These are phyloP conservation scores for Protomyces macrosporus DNA, from an alignment of 1,139 yeast species.

Conservation along the genomic window DNA sequence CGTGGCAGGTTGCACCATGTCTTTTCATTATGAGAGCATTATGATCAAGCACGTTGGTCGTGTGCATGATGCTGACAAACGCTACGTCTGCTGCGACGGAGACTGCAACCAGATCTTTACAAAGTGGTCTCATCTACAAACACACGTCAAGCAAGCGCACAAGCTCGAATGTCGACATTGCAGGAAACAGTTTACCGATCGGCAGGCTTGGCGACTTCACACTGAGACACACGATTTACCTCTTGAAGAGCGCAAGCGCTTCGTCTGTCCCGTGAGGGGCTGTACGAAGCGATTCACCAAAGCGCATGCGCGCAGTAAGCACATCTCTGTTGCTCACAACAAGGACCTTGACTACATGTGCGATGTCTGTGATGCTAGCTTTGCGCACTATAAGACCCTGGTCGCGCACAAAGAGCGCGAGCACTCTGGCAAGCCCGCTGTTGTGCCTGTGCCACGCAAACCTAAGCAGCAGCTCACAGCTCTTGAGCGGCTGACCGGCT, in stretches of 20 bases:
- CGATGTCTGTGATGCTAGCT: constrained; percentile 30
- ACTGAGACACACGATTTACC: constrained; percentile 54
- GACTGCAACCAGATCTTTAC: constrained; percentile 58
- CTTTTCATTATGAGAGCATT: constrained; percentile 38
- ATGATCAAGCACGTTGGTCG: constrained; percentile 38
- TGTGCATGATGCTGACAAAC: constrained; percentile 34
- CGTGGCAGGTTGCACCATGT: constrained; percentile 37
- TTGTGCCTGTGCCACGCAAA: neutral
- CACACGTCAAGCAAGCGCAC: constrained; percentile 67
- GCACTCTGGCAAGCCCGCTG: constrained; percentile 9
- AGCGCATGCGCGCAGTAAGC: constrained; percentile 27
- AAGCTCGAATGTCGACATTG: constrained; percentile 59
- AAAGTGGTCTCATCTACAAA: constrained; percentile 72
- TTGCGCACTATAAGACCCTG: constrained; percentile 33
- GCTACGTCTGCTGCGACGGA: constrained; percentile 34
- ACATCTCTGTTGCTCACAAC: constrained; percentile 32
- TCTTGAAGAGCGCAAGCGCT: constrained; percentile 51
- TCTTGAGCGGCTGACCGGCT: constrained; percentile 41
- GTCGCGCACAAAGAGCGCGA: constrained; percentile 30
- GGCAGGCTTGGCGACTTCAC: constrained; percentile 63
- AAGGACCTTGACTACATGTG: constrained; percentile 32
- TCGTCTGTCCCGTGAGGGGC: constrained; percentile 45
- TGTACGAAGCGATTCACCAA: constrained; percentile 42
- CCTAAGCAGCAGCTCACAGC: constrained; percentile 31
- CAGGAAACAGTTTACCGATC: constrained; percentile 70